These are phyloP conservation scores for Pisolithus microcarpus DNA, from an alignment of 768 basidiomycete genomes.

Conservation along the genomic window DNA sequence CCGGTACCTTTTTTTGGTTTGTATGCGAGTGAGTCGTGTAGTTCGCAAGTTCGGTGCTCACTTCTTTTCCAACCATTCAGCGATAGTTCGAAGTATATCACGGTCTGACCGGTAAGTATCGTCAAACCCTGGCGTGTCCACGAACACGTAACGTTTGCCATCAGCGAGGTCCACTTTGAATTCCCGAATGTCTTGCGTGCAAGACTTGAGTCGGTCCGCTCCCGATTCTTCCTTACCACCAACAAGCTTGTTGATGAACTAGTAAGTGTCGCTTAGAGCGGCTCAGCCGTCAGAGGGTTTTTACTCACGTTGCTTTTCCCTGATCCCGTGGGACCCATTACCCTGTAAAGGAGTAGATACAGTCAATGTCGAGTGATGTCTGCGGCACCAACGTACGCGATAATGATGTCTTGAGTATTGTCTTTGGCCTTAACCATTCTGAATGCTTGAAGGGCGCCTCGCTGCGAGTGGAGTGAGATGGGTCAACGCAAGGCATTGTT, in stretches of 20 bases:
- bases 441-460: not conserved
- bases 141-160: slow-evolving; percentile 8
- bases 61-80: not conserved
- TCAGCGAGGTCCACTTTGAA: slow-evolving; percentile 10
- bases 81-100: not conserved
- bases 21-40: too few species aligned
- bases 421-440: not conserved
- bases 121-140: slow-evolving; percentile 12
- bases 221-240: not conserved
- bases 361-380: not conserved
- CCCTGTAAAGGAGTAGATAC: not conserved
- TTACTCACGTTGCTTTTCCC: not conserved
- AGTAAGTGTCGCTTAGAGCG: not conserved
- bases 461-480: not conserved
- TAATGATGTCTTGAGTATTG: not conserved
- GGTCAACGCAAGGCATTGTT: not conserved
- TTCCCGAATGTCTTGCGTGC: slow-evolving; percentile 9
- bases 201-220: slow-evolving; percentile 2
- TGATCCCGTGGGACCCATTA: slow-evolving; percentile 10
- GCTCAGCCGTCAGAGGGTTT: not conserved
- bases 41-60: not conserved
- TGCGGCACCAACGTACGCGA: not conserved
- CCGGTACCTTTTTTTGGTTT: not conserved
- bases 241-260: not conserved
- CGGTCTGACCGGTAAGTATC: not conserved